Base-by-base conservation (phyloP, 2,329 filamentous ascomycete species). In the Mycosphaerella sp. region DNA sequence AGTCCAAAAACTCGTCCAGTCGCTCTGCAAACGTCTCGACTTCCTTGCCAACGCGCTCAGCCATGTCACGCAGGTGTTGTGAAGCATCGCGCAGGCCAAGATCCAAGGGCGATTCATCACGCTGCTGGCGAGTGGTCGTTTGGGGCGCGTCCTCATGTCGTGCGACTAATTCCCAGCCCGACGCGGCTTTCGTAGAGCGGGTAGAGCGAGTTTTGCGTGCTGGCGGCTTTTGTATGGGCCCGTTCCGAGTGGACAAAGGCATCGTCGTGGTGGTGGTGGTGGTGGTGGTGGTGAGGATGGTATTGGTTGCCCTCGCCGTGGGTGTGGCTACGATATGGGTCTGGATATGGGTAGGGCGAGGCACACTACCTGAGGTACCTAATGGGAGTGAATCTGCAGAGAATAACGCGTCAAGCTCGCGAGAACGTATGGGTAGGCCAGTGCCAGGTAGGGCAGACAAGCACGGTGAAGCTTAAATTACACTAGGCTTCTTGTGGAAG, bases 1-100 rank as follows among this genome's bases (percentile, higher is more conserved):
- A 78, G 62, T 75, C 79, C 39, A 68, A 40, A 70, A 90, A 92
- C 51, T 83, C 80, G 72, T 96, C 91, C 21, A 96, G 79, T 48
- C 82, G 81, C 67, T 87, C 85, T 38, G 91, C 90, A 67, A 96
- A 96, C 43, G 83, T 80, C 72, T 95, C 89, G 55, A 95, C 88
- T 71, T 95, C 89, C 58, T 84, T 82, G 48, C 87, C 86, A 32
- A 88, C 83, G 42, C 81, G 79, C 61, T 88, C 81, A 56, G 82
- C 83, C 62, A 83, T 82, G 59, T 80, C 77, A 67, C 81, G 81
- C 59, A 86, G 72, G 14, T 81, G 42, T 17, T 42, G 17, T 26
- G 51, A 53, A 36, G 40, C 51, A 26, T 48, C 48, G 17, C 32
- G 32, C n/a, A 51, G 34, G 3, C 48, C 48, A 21, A 51, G 48